Base-by-base conservation (phyloP, 2,329 filamentous ascomycete species). In the Curvularia spicifera region DNA sequence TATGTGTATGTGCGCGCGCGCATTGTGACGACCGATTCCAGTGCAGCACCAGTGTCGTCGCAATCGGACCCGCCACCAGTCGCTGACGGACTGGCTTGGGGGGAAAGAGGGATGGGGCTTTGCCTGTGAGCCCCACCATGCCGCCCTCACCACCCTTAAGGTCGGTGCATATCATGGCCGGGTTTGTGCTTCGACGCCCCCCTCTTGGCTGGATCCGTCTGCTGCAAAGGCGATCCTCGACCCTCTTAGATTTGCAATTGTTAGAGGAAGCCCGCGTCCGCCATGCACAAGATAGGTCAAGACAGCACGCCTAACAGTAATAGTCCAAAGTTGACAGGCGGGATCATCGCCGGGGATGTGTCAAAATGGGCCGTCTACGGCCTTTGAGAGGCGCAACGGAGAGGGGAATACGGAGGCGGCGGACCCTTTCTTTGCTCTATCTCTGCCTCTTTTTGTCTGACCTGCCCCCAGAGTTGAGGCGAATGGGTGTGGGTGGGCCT, bases 211-310 rank as follows among this genome's bases (percentile, higher is more conserved):
- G 48, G 39, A 49, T 57, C 53, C 48, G 49, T 52, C 65, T 64
- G 59, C 65, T 74, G 72, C 72, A 74, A 69, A 70, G 71, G 66
- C 68, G 71, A 75, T 75, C 71, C 63, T 53, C 55, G 52, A 51
- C 48, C 50, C 56, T 55, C 42, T 47, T 54, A 42, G 52, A 59
- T 60, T 48, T 58, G 60, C 50, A 54, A 63, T 53, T 63, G 58
- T 46, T 57, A 40, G 42, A 52, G 46, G 37, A 40, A 52, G 49
- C 59, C 52, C 49, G 54, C 56, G 47, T 24, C 51, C 48, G n/a
- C 35, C n/a, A n/a, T 37, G 35, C 12, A 37, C 35, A 37, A 18
- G 60, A 58, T 57, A 18, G 28, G 57, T 63, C 18, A 24, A 24
- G 63, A 51, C 48, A 60, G 57, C 50, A 59, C 58, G 59, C 60